These are phyloP conservation scores for Trichoderma gamsii DNA, from an alignment of 495 filamentous ascomycete genomes.

Conservation along the genomic window DNA sequence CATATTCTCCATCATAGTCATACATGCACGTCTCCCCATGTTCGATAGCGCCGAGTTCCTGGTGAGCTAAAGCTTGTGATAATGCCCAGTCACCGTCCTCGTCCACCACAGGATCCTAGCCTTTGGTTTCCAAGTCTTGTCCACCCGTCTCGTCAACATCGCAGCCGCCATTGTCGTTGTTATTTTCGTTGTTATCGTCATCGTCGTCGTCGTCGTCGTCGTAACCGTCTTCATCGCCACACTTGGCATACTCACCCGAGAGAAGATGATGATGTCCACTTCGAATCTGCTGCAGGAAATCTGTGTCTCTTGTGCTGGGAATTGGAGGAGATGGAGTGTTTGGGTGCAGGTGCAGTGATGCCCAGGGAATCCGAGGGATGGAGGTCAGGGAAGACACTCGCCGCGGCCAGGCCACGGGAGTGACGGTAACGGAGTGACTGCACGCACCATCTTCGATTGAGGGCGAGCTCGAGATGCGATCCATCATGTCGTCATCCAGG, in stretches of 20 bases:
- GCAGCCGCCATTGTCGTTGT: conserved; percentile 14
- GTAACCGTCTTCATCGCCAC: conserved; percentile 5
- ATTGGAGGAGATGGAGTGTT: conserved; percentile 35
- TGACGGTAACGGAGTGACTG: conserved; percentile 20
- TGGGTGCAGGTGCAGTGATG: conserved; percentile 24
- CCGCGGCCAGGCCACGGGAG: conserved; percentile 31
- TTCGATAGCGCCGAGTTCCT: background rate
- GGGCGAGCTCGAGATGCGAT: conserved; percentile 95
- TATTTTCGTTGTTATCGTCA: conserved; percentile 22
- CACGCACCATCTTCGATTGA: conserved; percentile 98
- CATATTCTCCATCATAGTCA: background rate
- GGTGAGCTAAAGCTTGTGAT: conserved; percentile 16
- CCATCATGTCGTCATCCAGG: conserved; percentile 87
- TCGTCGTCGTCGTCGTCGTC: conserved; percentile 22
- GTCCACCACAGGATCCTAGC: conserved; percentile 4
- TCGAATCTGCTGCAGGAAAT: background rate
- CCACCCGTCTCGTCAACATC: background rate
- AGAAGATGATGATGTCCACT: conserved; percentile 49
- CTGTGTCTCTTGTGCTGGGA: conserved; percentile 29
- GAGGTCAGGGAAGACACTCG: conserved; percentile 34
- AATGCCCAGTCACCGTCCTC: conserved; percentile 22
- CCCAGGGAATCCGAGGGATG: conserved; percentile 22
- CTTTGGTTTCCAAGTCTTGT: background rate
- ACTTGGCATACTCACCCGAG: conserved; percentile 49
- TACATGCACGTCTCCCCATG: background rate